Conservation (phyloP, 306 rosid genomes). For the Arachis stenosperma region DNA sequence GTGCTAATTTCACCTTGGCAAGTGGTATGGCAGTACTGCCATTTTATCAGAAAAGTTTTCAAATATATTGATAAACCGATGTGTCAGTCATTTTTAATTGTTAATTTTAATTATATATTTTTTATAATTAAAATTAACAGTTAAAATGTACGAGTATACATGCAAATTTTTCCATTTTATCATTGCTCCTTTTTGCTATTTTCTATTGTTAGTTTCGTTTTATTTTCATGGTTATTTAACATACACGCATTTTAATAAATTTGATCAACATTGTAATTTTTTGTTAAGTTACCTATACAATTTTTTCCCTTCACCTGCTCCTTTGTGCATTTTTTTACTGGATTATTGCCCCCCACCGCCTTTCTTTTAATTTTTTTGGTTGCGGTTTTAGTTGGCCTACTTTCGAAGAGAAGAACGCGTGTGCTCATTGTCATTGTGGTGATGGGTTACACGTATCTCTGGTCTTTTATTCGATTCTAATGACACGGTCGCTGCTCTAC, state of each 20-base stretch:
- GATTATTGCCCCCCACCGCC: too few species aligned
- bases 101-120: too few species aligned
- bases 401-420: neutral
- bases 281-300: too few species aligned
- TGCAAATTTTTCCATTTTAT: neutral
- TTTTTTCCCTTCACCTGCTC: too few species aligned
- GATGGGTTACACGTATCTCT: neutral
- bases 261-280: too few species aligned
- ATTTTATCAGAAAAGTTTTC: too few species aligned
- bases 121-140: too few species aligned
- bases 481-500: neutral
- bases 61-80: too few species aligned
- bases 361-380: neutral
- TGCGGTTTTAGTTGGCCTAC: slow-evolving; percentile 9
- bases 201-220: neutral
- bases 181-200: neutral
- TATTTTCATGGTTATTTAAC: too few species aligned
- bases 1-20: slow-evolving; percentile 6
- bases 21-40: slow-evolving; percentile 27
- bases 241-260: too few species aligned
- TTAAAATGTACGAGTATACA: too few species aligned
- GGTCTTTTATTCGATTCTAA: neutral
- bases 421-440: neutral
- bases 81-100: too few species aligned
- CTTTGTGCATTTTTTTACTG: neutral